Base-by-base conservation (phyloP, 2,329 filamentous ascomycete species). In the Trichoderma sp. region DNA sequence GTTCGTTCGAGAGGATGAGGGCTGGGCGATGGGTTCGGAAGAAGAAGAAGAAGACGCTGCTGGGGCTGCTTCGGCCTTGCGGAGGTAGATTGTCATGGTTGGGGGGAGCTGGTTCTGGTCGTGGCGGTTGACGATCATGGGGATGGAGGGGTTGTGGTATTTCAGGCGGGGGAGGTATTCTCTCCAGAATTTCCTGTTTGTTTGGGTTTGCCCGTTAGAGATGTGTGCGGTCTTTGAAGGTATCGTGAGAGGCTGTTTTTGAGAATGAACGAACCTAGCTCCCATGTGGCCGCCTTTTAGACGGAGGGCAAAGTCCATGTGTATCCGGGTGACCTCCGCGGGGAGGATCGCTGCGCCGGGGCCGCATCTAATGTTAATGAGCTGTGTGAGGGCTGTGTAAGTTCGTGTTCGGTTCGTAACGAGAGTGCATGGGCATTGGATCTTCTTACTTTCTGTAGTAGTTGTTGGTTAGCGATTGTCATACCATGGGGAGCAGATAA, bases 131-230 rank as follows among this genome's bases (percentile, higher is more conserved):
- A 97, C 89, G 72, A 93, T 90, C 88, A 98, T 97, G 57, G 92
- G 89, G 59, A 98, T 82, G 13, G 90, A 84, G 0, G 96, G 96
- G 81, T 99, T 99, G 86, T 97, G 92, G 84, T 91, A 99, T 86
- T 99, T 98, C 75, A 99, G 86, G 71, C 93, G 90, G 26, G 93
- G 93, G 62, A 98, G 90, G 79, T 90, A 92, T 73, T 91, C 85
- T 74, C 88, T 90, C 93, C 94, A 97, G 87, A 99, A 98, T 84
- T 93, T 93, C 78, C 95, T 97, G 75, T 72, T 58, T 58, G 55
- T 0, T 36, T 36, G n/a, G n/a, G 13, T 28, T 36, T 15, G 34
- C 34, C 9, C 13, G 13, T 61, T 68, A 50, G 50, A 20, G 36
- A 15, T 17, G 11, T 17, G 11, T n/a, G 34, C 13, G 7, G 28